Evolutionary conservation across 2,329 filamentous ascomycete genomes (phyloP).

Genomic region (Ophiosphaerella herpotricha): DNA sequence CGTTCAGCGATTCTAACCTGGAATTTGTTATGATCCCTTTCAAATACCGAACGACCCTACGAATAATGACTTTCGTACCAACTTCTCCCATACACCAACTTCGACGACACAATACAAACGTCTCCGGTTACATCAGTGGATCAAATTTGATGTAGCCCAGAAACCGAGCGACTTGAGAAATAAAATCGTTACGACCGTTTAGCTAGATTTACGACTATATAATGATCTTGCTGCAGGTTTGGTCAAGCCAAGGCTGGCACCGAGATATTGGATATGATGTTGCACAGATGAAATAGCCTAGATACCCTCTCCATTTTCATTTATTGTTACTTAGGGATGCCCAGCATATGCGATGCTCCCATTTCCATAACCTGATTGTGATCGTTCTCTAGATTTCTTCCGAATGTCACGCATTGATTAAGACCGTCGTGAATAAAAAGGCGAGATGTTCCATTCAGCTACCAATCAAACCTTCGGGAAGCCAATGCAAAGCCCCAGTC

Average conservation of each 20-base stretch:
- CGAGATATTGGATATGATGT: too few relatives aligned
- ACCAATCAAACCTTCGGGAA: too few relatives aligned
- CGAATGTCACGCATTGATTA: too few relatives aligned
- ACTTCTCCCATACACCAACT: too few relatives aligned
- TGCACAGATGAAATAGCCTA: constrained; percentile 10
- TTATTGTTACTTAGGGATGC: neutral
- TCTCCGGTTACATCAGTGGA: too few relatives aligned
- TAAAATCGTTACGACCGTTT: neutral
- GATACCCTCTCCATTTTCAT: constrained; percentile 19
- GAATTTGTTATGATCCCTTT: neutral
- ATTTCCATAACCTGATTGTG: too few relatives aligned
- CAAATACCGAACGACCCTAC: neutral
- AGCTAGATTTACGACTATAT: neutral
- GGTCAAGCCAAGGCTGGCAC: neutral
- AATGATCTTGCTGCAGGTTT: neutral
- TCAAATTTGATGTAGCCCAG: too few relatives aligned
- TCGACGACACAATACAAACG: too few relatives aligned
- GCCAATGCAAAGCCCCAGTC: too few relatives aligned
- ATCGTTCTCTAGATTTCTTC: too few relatives aligned
- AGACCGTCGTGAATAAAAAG: too few relatives aligned
- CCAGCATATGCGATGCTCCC: neutral
- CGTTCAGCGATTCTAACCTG: neutral
- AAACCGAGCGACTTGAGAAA: neutral
- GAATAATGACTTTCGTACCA: neutral
- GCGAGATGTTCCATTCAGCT: too few relatives aligned